Percentiles rank a stretch among this genome's conserved stretches.
These are phyloP conservation scores for Perkinsus marinus DNA, from an alignment of 169 alveolate genomes.

Conservation along the genomic window DNA sequence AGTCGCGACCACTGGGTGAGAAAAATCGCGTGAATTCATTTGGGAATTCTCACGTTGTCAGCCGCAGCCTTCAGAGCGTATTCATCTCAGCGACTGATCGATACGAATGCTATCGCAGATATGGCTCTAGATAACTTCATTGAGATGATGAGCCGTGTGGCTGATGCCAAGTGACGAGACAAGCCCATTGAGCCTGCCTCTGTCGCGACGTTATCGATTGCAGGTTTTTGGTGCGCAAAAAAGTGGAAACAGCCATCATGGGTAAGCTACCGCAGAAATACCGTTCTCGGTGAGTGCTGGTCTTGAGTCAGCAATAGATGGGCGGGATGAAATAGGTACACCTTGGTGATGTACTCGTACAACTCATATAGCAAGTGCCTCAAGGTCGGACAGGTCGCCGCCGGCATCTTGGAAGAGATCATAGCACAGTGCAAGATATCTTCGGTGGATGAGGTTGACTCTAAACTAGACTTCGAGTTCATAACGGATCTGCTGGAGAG, in stretches of 20 bases:
- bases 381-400: neutral
- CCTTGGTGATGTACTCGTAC: neutral
- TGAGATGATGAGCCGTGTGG: constrained; percentile 1
- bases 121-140: constrained; percentile 7
- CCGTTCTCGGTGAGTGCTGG: neutral
- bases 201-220: neutral
- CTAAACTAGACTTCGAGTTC: neutral
- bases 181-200: neutral
- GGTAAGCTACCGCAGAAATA: neutral
- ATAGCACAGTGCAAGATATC: neutral
- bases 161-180: neutral
- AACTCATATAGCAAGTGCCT: neutral
- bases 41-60: neutral
- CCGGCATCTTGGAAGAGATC: neutral
- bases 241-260: neutral
- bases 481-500: neutral
- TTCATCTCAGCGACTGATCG: neutral
- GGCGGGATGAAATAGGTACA: neutral
- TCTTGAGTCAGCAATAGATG: neutral
- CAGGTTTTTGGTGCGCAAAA: neutral
- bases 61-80: neutral
- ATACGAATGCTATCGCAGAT: constrained; percentile 6
- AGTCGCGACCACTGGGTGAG: neutral
- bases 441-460: neutral
- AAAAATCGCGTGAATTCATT: neutral